phyloP scores from a whole-genome alignment of 306 rosid species.

The Gleditsia sinensis region DNA sequence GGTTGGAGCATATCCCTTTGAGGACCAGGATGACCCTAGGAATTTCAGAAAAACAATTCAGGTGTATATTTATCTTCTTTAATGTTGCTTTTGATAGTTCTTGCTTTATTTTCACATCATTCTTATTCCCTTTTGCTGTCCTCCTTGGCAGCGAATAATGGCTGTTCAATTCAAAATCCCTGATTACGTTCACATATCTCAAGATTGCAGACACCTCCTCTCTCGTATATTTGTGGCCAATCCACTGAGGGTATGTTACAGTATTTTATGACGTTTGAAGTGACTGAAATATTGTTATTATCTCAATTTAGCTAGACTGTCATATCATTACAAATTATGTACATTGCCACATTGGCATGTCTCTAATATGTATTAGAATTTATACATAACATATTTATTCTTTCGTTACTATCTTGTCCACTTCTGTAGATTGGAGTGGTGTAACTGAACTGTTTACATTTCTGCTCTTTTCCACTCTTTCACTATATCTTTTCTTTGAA shows the following conservation, averaged over 20 bases:
- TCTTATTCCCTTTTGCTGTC: slow-evolving; percentile 19
- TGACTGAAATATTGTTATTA: not conserved
- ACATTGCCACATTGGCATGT: no score
- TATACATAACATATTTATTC: not conserved
- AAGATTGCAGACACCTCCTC: slow-evolving; percentile 69
- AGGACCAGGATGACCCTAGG: slow-evolving; percentile 80
- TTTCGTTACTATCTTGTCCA: not conserved
- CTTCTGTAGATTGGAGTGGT: not conserved
- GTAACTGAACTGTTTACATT: not conserved
- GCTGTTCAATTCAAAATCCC: slow-evolving; percentile 77
- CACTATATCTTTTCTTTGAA: not conserved
- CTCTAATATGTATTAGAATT: not conserved
- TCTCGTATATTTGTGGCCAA: slow-evolving; percentile 69
- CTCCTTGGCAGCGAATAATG: slow-evolving; percentile 64
- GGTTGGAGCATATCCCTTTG: slow-evolving; percentile 82
- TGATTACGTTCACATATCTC: slow-evolving; percentile 77
- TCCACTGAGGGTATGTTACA: slow-evolving; percentile 58
- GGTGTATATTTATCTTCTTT: slow-evolving; percentile 34
- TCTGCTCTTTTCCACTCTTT: not conserved
- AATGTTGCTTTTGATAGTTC: not conserved
- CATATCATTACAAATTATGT: not conserved
- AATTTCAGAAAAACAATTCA: slow-evolving; percentile 79
- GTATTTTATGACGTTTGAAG: not conserved
- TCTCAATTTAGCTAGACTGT: slow-evolving; percentile 9
- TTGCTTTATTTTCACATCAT: slow-evolving; percentile 1